Percentiles rank a stretch among this genome's conserved stretches.
Evolutionary conservation across 2,329 filamentous ascomycete species (phyloP).

Genomic region (Fusarium albosuccineum): DNA sequence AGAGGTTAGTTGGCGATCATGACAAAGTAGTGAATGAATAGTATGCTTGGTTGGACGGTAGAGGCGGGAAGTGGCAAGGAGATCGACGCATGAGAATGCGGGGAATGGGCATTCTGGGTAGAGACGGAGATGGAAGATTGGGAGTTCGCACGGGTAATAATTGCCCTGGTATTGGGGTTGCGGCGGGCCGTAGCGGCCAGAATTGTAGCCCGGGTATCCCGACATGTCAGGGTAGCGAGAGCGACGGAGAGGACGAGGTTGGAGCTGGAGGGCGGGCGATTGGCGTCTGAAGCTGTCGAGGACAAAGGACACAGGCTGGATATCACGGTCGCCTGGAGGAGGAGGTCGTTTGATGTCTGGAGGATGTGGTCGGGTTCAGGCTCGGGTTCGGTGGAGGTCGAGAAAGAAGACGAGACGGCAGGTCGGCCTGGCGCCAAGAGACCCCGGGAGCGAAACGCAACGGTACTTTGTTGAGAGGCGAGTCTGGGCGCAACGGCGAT

Average conservation of each 20-base stretch:
- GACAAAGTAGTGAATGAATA: not conserved
- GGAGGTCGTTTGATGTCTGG: constrained; percentile 15
- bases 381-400: constrained; percentile 28
- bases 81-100: constrained; percentile 26
- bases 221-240: constrained; percentile 63
- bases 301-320: not conserved
- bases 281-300: constrained; percentile 4
- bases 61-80: constrained; percentile 18
- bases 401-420: constrained; percentile 15
- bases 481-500: constrained; percentile 27
- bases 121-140: constrained; percentile 29
- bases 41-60: not conserved
- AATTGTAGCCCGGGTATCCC: constrained; percentile 70
- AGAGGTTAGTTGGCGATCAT: constrained; percentile 41
- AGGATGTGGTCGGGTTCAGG: constrained; percentile 18
- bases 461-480: constrained; percentile 23
- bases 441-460: constrained; percentile 26
- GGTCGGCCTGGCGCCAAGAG: constrained; percentile 39
- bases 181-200: constrained; percentile 58
- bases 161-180: constrained; percentile 55
- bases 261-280: constrained; percentile 3
- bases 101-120: constrained; percentile 20
- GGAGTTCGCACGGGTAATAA: constrained; percentile 65
- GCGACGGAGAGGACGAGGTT: not conserved
- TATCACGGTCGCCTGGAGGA: constrained; percentile 5